Evolutionary conservation across 2,329 filamentous ascomycete species (phyloP).

Genomic region (Cercospora sp.): DNA sequence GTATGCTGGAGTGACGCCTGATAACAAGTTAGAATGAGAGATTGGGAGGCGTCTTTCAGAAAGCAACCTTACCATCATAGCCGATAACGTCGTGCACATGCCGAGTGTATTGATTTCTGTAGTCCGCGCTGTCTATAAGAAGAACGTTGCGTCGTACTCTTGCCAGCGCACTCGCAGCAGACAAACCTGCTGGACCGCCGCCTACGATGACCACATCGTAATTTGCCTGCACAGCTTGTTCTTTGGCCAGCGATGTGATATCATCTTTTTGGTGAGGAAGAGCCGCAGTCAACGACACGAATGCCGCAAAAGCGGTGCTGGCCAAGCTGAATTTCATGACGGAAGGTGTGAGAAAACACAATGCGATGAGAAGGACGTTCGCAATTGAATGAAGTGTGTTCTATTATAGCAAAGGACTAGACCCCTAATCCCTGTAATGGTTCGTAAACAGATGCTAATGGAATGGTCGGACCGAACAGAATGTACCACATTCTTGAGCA

Average conservation of each 20-base stretch:
- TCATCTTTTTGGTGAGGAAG: neutral
- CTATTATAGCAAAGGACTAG: neutral
- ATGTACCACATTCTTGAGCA: neutral
- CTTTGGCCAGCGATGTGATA: neutral
- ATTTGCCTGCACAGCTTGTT: constrained; percentile 11
- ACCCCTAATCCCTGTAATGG: neutral
- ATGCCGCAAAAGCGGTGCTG: constrained; percentile 5
- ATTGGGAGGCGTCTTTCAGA: neutral
- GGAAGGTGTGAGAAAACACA: neutral
- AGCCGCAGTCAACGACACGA: neutral
- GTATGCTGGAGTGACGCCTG: constrained; percentile 24
- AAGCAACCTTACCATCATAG: constrained; percentile 22
- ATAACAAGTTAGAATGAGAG: neutral
- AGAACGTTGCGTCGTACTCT: constrained; percentile 27
- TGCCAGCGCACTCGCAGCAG: constrained; percentile 27
- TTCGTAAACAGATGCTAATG: neutral
- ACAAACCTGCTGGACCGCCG: constrained; percentile 28
- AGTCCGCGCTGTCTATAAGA: constrained; percentile 28
- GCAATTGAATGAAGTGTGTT: neutral
- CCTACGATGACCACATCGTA: constrained; percentile 24
- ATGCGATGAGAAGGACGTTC: neutral
- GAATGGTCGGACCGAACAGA: neutral
- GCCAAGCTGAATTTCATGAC: constrained; percentile 15
- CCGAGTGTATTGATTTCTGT: constrained; percentile 29
- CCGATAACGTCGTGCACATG: constrained; percentile 25